Evolutionary conservation across 768 basidiomycete genomes (phyloP), one percentile per base, ranked within the genome.

Genomic region (Suillus fuscotomentosus): DNA sequence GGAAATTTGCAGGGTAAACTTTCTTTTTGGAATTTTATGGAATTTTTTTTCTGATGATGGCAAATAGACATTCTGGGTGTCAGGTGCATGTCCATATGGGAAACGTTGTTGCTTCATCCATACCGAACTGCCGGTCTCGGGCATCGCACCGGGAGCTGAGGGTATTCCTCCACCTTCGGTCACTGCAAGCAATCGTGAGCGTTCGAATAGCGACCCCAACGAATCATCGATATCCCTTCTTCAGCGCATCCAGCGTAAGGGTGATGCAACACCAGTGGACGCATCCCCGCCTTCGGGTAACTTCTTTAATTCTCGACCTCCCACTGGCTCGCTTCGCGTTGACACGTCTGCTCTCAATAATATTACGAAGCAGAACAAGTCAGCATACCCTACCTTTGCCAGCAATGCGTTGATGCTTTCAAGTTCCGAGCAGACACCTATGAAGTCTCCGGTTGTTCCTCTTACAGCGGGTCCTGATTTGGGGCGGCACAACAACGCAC

Each of bases 101-200:
- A 94, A 94, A 76, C 80, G 94, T 63, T 95, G 94, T 76, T 95
- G 94, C 79, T 95, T 95, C 83, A 95, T 95, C 70, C 94, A 95
- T 72, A 95, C 94, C 2, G 92, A 92, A 71, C 81, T 93, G 53
- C 91, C 92, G 20, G 81, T 82, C 53, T 81, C 84, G n/a, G 88
- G 85, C 34, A 79, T 81, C 22, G 79, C 84, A 53, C 84, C 85
- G 63, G 84, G 84, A 55, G 80, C 84, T 42, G 83, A 82, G 41
- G 81, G 82, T 34, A 76, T 81, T 34, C 81, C 87, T 43, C 86
- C 85, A 41, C 83, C 86, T 57, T 81, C 83, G 62, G 69, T 68
- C 22, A 72, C 79, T 42, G 83, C 85, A 72, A 83, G 82, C 14
- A 87, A 85, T 59, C 83, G 84, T 60, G 90, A 91, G 47, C 90